These are phyloP conservation scores for Termitomyces titanicus DNA, from an alignment of 768 basidiomycete genomes.

Conservation along the genomic window DNA sequence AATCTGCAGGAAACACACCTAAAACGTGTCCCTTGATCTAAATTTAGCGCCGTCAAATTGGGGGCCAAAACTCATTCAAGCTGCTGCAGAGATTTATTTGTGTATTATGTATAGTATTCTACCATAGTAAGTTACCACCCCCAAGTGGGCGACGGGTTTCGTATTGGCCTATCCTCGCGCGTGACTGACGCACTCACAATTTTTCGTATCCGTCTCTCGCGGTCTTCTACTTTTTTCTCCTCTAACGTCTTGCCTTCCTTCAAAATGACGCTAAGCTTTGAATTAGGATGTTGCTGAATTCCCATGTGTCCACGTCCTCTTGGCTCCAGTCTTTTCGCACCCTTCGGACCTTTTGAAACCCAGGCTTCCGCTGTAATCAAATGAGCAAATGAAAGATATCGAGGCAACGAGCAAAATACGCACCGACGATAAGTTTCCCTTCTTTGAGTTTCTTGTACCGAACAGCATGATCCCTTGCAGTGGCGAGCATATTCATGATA, in stretches of 20 bases:
- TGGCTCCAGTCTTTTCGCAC: constrained; percentile 67
- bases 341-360: constrained; percentile 81
- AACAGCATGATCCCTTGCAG: constrained; percentile 82
- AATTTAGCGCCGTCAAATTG: constrained; percentile 18
- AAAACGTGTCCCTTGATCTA: constrained; percentile 25
- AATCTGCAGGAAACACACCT: constrained; percentile 28
- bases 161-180: constrained; percentile 75
- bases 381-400: not conserved
- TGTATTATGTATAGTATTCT: constrained; percentile 9
- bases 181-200: constrained; percentile 79
- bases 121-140: constrained; percentile 56
- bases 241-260: constrained; percentile 78
- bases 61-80: not conserved
- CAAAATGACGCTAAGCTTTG: constrained; percentile 72
- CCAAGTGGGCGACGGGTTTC: constrained; percentile 72
- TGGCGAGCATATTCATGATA: constrained; percentile 84
- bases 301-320: constrained; percentile 83
- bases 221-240: constrained; percentile 60
- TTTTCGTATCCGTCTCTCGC: constrained; percentile 63
- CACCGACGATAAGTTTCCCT: constrained; percentile 77
- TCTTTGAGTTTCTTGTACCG: constrained; percentile 72
- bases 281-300: constrained; percentile 69
- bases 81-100: not conserved
- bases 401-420: constrained; percentile 28
- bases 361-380: constrained; percentile 75